These are phyloP conservation scores for Dentipellis sp. DNA, from an alignment of 768 basidiomycete genomes.

Conservation along the genomic window DNA sequence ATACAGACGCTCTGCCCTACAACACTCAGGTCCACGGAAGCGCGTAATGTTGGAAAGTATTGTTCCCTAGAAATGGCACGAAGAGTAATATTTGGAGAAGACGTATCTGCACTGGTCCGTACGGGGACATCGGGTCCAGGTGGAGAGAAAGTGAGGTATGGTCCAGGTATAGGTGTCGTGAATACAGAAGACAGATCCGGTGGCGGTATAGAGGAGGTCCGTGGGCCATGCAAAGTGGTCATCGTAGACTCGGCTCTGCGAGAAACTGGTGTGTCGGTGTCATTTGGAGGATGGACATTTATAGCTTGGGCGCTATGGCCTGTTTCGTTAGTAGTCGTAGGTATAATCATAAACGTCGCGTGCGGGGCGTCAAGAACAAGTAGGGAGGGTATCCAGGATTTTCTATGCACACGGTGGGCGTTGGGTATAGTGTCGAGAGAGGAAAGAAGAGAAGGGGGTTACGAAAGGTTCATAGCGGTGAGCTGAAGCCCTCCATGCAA, in stretches of 20 bases:
- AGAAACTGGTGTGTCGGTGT: neutral
- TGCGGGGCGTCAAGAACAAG: neutral
- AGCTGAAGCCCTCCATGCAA: no score
- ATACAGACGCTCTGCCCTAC: conserved; percentile 41
- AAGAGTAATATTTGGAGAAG: conserved; percentile 2
- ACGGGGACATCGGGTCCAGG: neutral
- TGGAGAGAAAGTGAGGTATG: neutral
- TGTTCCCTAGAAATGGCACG: conserved; percentile 4
- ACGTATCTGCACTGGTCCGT: neutral
- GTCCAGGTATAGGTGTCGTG: neutral
- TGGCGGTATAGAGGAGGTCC: neutral
- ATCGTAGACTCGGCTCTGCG: neutral
- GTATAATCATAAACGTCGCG: neutral
- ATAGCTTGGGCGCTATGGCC: neutral
- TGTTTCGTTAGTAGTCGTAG: neutral
- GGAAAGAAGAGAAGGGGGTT: neutral
- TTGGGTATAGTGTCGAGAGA: neutral
- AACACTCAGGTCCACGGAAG: conserved; percentile 7
- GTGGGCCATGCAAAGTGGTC: neutral
- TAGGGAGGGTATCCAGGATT: neutral
- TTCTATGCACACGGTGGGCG: neutral
- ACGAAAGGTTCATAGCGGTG: no score
- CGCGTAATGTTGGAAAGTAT: conserved; percentile 4
- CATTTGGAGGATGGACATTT: neutral
- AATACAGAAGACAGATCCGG: neutral